Base-by-base conservation (phyloP, 2,329 filamentous ascomycete species). In the Paecilomyces dactylethromorphus region DNA sequence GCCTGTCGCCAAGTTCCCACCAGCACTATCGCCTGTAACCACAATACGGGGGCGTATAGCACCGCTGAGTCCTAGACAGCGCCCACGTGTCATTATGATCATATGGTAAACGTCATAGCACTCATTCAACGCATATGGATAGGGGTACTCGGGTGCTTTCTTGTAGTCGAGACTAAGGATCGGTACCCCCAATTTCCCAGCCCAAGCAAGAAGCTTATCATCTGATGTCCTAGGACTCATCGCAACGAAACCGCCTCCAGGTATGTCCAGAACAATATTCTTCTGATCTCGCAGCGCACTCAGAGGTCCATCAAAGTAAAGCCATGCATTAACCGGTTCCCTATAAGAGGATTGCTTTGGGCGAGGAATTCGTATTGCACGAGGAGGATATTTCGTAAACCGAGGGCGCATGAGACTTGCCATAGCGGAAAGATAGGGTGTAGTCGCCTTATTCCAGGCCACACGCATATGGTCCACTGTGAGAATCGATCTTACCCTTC, bases 181-280 rank as follows among this genome's bases (percentile, higher is more conserved):
- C 0, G 94, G 93, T n/a, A 96, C 73, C 0, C 92, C 91, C 0
- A 90, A 90, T 73, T 90, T 92, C 15, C 89, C 89, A 0, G 94
- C 91, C 94, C 94, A 99, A 1, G 90, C 87, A 65, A 96, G 85
- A 18, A 99, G 80, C 74, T 95, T 96, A 74, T 99, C 94, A 70
- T 99, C 94, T 67, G 95, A 92, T 67, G 88, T 90, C 53, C 94
- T 82, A n/a, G 94, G 94, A 59, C 91, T 87, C 94, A 99, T 99
- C 18, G 94, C 92, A 12, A 99, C 92, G 64, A 95, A 99, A 0
- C 94, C 94, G 32, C 94, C 94, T 1, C 94, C 94, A 0, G 94
- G 94, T 3, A 97, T 86, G 72, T 99, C 94, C 35, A 99, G 71
- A 1, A 99, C 84, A 29, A 99, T 74, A 66, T 89, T 89, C 55